phyloP scores from a whole-genome alignment of 768 basidiomycete species.

The Hortiboletus flavorubellus region DNA sequence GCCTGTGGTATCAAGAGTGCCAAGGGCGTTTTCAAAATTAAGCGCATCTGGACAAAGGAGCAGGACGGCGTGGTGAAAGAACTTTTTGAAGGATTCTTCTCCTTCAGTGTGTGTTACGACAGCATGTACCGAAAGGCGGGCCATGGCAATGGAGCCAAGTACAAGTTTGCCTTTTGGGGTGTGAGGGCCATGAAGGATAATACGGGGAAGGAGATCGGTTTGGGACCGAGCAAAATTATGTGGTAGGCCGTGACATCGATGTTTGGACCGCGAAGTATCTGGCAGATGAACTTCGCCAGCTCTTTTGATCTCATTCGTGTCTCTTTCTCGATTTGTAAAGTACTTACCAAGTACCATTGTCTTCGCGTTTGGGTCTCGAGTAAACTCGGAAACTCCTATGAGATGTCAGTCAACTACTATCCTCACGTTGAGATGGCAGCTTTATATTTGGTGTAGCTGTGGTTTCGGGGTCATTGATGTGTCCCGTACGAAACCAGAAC shows the following conservation, averaged over 20 bases:
- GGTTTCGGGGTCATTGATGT: too few species aligned
- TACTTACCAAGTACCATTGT: neutral
- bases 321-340: slow-evolving; percentile 5
- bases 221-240: slow-evolving; percentile 25
- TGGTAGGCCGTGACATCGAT: neutral
- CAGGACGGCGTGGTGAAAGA: slow-evolving; percentile 25
- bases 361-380: neutral
- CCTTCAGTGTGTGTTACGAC: slow-evolving; percentile 35
- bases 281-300: neutral
- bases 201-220: slow-evolving; percentile 33
- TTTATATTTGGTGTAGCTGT: neutral
- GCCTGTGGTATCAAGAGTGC: slow-evolving; percentile 35
- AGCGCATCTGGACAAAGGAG: slow-evolving; percentile 32
- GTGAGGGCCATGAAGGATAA: slow-evolving; percentile 35
- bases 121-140: slow-evolving; percentile 35
- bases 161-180: slow-evolving; percentile 36
- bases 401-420: neutral
- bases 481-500: too few species aligned
- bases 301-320: neutral
- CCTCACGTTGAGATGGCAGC: neutral
- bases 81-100: slow-evolving; percentile 39
- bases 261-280: neutral
- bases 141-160: slow-evolving; percentile 32
- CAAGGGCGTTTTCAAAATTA: slow-evolving; percentile 35
- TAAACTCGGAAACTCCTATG: neutral